phyloP scores from a whole-genome alignment of 306 rosid species.

The Astragalus glycyphyllos region DNA sequence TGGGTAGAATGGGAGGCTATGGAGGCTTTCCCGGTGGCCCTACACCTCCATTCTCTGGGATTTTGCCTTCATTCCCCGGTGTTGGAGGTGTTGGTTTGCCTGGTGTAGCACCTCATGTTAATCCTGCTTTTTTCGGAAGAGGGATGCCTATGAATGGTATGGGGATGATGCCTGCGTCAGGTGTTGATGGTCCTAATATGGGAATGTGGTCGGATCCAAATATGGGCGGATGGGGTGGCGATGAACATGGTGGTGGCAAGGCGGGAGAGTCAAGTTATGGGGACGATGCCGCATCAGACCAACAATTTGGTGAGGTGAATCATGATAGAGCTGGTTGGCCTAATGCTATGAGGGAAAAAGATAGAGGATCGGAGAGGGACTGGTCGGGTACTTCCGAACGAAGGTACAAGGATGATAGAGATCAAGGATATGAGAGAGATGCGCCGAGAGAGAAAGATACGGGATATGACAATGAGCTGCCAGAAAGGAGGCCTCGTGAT shows the following conservation, averaged over 20 bases:
- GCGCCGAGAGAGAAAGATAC: slow-evolving; percentile 78
- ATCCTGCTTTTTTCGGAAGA: slow-evolving; percentile 96
- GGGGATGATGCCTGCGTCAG: slow-evolving; percentile 94
- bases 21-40: slow-evolving; percentile 98
- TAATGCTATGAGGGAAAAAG: slow-evolving; percentile 83
- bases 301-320: slow-evolving; percentile 85
- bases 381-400: slow-evolving; percentile 95
- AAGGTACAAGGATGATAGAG: slow-evolving; percentile 88
- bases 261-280: slow-evolving; percentile 96
- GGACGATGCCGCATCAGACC: slow-evolving; percentile 96
- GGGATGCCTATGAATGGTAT: slow-evolving; percentile 96
- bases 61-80: slow-evolving; percentile 79
- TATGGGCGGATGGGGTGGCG: slow-evolving; percentile 95
- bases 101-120: slow-evolving; percentile 97
- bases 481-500: slow-evolving; percentile 81
- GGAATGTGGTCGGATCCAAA: slow-evolving; percentile 98
- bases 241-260: slow-evolving; percentile 88
- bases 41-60: slow-evolving; percentile 80
- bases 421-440: slow-evolving; percentile 79
- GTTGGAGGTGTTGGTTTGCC: slow-evolving; percentile 91
- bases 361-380: slow-evolving; percentile 91
- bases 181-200: slow-evolving; percentile 92
- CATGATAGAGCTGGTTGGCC: slow-evolving; percentile 85
- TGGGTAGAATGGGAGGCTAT: slow-evolving; percentile 91
- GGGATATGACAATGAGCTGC: slow-evolving; percentile 72